Conservation (phyloP, 2,329 filamentous ascomycete genomes). For the Aspergillus viridinutans region DNA sequence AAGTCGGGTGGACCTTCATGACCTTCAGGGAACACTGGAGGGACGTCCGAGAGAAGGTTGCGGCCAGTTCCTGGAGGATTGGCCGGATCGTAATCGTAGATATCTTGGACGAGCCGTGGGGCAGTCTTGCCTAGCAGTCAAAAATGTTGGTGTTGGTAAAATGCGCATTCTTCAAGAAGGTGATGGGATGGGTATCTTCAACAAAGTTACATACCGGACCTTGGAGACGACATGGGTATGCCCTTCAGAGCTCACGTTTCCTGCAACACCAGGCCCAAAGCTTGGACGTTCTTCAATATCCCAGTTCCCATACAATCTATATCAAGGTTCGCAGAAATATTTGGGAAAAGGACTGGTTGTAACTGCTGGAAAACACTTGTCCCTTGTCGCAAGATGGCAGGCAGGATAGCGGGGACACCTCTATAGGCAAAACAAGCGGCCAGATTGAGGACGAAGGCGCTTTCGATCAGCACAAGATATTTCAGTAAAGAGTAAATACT, state of each 20-base stretch:
- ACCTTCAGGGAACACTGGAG: conserved; percentile 46
- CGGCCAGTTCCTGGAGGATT: conserved; percentile 43
- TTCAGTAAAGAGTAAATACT: not conserved
- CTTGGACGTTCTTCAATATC: not conserved
- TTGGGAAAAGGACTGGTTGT: not conserved
- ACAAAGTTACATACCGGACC: conserved; percentile 27
- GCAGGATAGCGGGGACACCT: conserved; percentile 26
- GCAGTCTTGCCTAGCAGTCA: conserved; percentile 46
- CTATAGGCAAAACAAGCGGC: conserved; percentile 19
- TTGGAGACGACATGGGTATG: conserved; percentile 28
- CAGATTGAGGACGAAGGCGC: conserved; percentile 10
- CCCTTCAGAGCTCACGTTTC: conserved; percentile 12
- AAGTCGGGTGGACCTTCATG: conserved; percentile 32
- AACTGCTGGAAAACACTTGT: not conserved
- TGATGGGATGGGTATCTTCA: not conserved
- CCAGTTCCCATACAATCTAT: conserved; percentile 10
- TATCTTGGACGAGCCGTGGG: conserved; percentile 46
- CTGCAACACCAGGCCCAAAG: conserved; percentile 7
- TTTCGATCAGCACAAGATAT: not conserved
- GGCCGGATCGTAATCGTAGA: conserved; percentile 42
- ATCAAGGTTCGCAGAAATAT: not conserved
- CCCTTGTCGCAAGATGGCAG: conserved; percentile 6
- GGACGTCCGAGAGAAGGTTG: conserved; percentile 56
- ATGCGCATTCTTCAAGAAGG: not conserved
- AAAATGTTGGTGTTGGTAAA: not conserved